Evolutionary conservation across 768 basidiomycete species (phyloP), one percentile per base, ranked within the genome.

Genomic region (Cubamyces sp.): DNA sequence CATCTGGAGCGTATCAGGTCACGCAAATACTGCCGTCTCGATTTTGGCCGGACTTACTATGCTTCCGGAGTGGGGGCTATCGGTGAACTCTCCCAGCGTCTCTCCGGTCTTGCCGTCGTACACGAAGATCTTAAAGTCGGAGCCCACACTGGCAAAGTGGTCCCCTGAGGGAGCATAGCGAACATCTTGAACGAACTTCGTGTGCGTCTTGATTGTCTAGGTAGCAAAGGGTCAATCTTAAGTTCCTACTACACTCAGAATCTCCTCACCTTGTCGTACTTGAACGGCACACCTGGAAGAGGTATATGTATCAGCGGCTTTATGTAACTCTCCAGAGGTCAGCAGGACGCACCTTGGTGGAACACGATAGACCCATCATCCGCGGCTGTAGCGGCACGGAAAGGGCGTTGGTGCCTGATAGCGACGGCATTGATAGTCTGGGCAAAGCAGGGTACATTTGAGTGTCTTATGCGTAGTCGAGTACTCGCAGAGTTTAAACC

Each of bases 21-120:
- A 58, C 23, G 26, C n/a, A 19, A 51, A 34, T 45, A 42, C 42
- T 49, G 30, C 42, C 39, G 16, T 7, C 3, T 55, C 5, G 12
- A 37, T 41, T 3, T 47, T 34, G 46, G 11, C 15, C 25, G 51
- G 21, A 81, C 90, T 67, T 73, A 92, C 91, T 58, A 91, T 85
- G 66, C 82, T 87, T 47, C 91, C 92, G 69, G 83, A 86, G 73
- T 94, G 92, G 3, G 84, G 82, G 64, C 72, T 82, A 57, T 89
- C 87, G 14, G 82, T 81, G 53, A 95, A 70, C 67, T 93, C 92
- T 18, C 79, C 81, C 21, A 89, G 65, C 3, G 86, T 87, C 26
- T 96, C 92, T 0, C 95, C 96, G 1, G 85, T 87, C 74, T 91
- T 90, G 26, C 96, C 96, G 59, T 96, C 92, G 71, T 96, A 96